A percentile compares a stretch with the other conserved stretches of the same genome.
Conservation (phyloP, 2,329 filamentous ascomycete species). For the Ascochyta fabae region DNA sequence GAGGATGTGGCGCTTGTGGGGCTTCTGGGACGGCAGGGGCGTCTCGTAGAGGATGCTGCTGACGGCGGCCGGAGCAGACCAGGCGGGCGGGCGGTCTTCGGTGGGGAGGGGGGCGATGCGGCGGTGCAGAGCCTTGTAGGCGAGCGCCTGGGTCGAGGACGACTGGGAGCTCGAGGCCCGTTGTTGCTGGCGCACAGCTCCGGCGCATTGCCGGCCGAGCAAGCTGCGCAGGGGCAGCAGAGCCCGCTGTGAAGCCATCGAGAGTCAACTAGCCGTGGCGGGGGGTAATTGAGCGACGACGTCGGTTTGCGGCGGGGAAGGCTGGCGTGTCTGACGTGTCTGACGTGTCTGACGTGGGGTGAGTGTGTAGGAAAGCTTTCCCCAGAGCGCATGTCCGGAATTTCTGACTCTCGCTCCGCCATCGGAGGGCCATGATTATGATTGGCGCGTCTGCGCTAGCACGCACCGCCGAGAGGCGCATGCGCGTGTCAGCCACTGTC, state of each 20-base stretch:
- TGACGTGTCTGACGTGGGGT: background rate
- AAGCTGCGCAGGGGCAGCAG: conserved; percentile 48
- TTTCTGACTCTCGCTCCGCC: conserved; percentile 15
- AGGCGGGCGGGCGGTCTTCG: conserved; percentile 78
- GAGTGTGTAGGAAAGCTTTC: conserved; percentile 6
- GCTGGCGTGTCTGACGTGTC: background rate
- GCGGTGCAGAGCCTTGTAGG: conserved; percentile 95
- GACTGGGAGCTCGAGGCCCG: conserved; percentile 48
- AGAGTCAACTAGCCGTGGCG: conserved; percentile 21
- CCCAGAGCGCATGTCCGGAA: conserved; percentile 10
- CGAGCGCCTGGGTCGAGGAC: conserved; percentile 88
- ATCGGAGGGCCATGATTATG: conserved; percentile 1
- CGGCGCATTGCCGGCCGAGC: conserved; percentile 37
- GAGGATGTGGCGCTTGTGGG: conserved; percentile 92
- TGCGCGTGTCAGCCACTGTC: no score
- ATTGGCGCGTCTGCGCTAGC: background rate
- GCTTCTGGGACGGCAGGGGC: conserved; percentile 79
- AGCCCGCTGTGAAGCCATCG: conserved; percentile 54
- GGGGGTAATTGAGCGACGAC: conserved; percentile 28
- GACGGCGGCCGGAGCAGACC: conserved; percentile 88
- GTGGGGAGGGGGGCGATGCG: conserved; percentile 85
- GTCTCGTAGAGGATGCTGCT: conserved; percentile 99
- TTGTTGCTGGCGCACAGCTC: conserved; percentile 38
- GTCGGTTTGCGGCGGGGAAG: background rate
- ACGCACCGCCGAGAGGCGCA: no score